A percentile compares a stretch with the other conserved stretches of the same genome.
Conservation (phyloP, 305 asterid species). For the Ilex paraguariensis region DNA sequence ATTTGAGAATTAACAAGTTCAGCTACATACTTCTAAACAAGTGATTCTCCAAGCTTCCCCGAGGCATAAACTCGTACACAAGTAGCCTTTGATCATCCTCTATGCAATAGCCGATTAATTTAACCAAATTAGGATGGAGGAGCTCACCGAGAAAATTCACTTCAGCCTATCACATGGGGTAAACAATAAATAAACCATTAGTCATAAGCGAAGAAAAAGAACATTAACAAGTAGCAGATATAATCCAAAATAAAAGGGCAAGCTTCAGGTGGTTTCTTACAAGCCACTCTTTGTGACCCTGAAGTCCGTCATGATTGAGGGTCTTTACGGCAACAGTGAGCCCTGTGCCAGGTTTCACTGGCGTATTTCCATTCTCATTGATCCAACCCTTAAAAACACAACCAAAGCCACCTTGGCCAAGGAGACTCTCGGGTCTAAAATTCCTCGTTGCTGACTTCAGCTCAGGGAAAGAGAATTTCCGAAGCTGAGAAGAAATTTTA, state of each 20-base stretch:
- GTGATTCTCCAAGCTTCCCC: constrained; percentile 34
- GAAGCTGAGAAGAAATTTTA: constrained; percentile 76
- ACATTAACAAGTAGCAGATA: not conserved
- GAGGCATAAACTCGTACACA: constrained; percentile 32
- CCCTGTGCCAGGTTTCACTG: constrained; percentile 73
- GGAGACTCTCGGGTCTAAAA: constrained; percentile 65
- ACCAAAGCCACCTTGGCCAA: constrained; percentile 93
- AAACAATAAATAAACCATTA: not conserved
- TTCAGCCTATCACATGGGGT: constrained; percentile 23
- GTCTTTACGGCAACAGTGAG: constrained; percentile 81
- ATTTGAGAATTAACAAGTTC: not conserved
- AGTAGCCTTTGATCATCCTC: constrained; percentile 28
- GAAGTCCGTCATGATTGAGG: constrained; percentile 77
- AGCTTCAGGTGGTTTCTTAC: constrained; percentile 31
- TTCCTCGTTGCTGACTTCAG: constrained; percentile 62
- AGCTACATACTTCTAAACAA: constrained; percentile 23
- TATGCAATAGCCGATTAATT: constrained; percentile 24
- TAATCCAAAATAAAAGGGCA: constrained; percentile 4
- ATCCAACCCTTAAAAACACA: constrained; percentile 90
- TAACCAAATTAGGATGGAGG: constrained; percentile 22
- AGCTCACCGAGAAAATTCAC: constrained; percentile 27
- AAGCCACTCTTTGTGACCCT: constrained; percentile 94
- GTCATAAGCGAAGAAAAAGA: constrained; percentile 1
- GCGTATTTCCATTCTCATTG: constrained; percentile 50
- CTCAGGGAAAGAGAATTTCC: constrained; percentile 61